A percentile compares a stretch with the other conserved stretches of the same genome.
These are phyloP conservation scores for Persicaria maculosa DNA, from an alignment of 148 eudicot genomes.

Conservation along the genomic window DNA sequence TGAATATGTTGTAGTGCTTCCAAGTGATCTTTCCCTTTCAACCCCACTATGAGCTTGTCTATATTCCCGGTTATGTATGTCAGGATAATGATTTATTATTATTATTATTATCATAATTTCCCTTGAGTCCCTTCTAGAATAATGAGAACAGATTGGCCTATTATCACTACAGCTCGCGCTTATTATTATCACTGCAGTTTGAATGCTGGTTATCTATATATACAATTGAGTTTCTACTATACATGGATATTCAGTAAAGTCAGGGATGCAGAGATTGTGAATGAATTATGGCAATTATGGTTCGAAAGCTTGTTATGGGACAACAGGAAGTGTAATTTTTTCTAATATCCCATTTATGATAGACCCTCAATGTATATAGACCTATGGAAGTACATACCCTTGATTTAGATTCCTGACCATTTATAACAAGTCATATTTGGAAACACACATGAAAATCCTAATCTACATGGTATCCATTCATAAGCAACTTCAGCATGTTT, in stretches of 20 bases:
- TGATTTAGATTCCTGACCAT: conserved; percentile 1
- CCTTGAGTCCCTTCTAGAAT: background rate
- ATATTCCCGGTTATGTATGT: background rate
- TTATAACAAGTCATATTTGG: background rate
- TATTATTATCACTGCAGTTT: no score
- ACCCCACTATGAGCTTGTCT: background rate
- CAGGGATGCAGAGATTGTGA: background rate
- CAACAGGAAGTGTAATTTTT: background rate
- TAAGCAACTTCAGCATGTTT: background rate
- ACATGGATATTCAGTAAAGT: background rate
- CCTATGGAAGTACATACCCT: background rate
- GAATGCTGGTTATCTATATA: no score
- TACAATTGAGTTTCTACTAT: no score
- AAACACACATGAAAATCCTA: background rate
- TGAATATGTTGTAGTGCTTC: background rate
- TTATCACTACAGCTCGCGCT: no score
- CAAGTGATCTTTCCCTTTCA: background rate
- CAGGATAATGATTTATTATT: background rate
- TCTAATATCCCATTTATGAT: background rate
- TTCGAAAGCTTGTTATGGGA: background rate
- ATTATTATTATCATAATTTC: background rate
- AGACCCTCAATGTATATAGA: background rate
- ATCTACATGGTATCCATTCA: background rate
- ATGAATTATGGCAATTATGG: background rate
- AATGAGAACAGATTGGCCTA: no score